Evolutionary conservation across 768 basidiomycete species (phyloP).

Genomic region (Pisolithus tinctorius): DNA sequence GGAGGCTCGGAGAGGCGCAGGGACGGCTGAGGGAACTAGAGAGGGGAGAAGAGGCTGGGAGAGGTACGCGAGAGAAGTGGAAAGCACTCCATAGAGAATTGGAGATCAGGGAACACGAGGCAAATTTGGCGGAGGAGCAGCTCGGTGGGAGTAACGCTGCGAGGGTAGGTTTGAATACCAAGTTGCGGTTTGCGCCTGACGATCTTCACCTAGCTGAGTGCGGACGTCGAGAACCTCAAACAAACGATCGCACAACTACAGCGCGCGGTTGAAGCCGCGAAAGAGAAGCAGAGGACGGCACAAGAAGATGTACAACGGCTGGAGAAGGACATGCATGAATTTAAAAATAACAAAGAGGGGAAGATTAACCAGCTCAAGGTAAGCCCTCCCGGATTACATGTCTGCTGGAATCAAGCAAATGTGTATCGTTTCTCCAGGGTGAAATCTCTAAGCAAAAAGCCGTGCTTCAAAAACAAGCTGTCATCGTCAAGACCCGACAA

Average conservation of each 20-base stretch:
- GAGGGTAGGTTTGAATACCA: constrained; percentile 45
- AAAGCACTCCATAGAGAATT: constrained; percentile 53
- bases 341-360: constrained; percentile 97
- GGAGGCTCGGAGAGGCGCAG: constrained; percentile 45
- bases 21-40: constrained; percentile 45
- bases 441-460: constrained; percentile 78
- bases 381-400: constrained; percentile 5
- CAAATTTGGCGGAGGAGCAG: constrained; percentile 76
- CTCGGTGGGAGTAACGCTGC: constrained; percentile 85
- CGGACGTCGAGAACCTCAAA: constrained; percentile 72
- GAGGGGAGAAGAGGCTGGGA: constrained; percentile 45
- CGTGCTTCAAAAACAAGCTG: constrained; percentile 72
- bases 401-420: not conserved
- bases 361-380: constrained; percentile 94
- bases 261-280: constrained; percentile 52
- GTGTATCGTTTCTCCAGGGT: constrained; percentile 36
- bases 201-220: constrained; percentile 50
- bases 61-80: constrained; percentile 57
- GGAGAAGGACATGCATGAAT: constrained; percentile 96
- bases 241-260: constrained; percentile 53
- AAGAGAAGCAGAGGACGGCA: constrained; percentile 71
- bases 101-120: constrained; percentile 87
- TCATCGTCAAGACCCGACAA: constrained; percentile 77
- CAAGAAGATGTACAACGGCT: constrained; percentile 77
- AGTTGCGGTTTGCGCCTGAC: no score